A percentile compares a stretch with the other conserved stretches of the same genome.
phyloP scores from a whole-genome alignment of 306 rosid species.

The Pueraria montana region DNA sequence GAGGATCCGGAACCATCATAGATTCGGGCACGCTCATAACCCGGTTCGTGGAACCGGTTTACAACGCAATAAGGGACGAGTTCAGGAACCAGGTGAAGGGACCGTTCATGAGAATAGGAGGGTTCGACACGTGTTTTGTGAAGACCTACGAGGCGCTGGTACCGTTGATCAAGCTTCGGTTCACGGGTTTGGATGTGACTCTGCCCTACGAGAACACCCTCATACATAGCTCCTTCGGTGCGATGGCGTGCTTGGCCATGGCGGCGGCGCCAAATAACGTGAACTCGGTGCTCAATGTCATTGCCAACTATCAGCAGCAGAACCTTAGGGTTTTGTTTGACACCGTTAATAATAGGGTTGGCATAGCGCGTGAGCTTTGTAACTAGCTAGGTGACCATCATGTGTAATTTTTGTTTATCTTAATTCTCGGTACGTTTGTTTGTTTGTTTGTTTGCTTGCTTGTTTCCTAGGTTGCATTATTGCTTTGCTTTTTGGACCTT shows the following conservation, averaged over 20 bases:
- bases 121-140: conserved; percentile 79
- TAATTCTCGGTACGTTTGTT: not conserved
- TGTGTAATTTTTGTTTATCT: not conserved
- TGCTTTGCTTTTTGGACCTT: not conserved
- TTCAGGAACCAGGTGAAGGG: conserved; percentile 72
- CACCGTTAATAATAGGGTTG: conserved; percentile 72
- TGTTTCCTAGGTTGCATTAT: conserved; percentile 23
- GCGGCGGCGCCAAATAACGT: conserved; percentile 75
- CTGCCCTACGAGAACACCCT: conserved; percentile 76
- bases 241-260: conserved; percentile 80
- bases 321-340: conserved; percentile 90
- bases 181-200: conserved; percentile 64
- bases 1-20: conserved; percentile 77
- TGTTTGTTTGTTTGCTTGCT: not conserved
- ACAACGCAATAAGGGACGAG: conserved; percentile 74
- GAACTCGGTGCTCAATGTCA: conserved; percentile 82
- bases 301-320: conserved; percentile 94
- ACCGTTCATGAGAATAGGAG: conserved; percentile 62
- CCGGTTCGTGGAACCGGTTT: conserved; percentile 67
- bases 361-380: conserved; percentile 91
- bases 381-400: conserved; percentile 54
- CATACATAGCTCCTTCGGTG: conserved; percentile 73
- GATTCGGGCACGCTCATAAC: conserved; percentile 84
- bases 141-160: conserved; percentile 52
- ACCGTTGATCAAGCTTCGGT: conserved; percentile 59